These are phyloP conservation scores for Entomortierella lignicola DNA, from an alignment of 192 early-diverging fungal species.

Conservation along the genomic window DNA sequence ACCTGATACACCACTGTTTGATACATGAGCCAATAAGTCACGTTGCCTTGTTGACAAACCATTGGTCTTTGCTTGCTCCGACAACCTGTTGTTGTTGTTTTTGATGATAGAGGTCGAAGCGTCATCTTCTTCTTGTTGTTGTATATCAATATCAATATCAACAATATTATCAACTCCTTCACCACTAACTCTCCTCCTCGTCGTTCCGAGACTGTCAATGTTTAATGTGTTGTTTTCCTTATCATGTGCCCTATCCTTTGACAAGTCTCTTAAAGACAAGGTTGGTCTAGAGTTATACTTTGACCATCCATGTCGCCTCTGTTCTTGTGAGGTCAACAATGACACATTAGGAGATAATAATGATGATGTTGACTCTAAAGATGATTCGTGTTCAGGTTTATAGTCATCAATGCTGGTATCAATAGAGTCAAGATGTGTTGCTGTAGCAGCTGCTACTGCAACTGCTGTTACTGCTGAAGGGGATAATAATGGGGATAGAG, in stretches of 20 bases:
- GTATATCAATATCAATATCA: neutral
- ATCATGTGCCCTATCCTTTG: neutral
- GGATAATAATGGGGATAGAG: constrained; percentile 8
- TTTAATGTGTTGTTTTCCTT: neutral
- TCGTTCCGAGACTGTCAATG: neutral
- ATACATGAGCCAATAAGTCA: too few species aligned
- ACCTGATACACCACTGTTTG: too few species aligned
- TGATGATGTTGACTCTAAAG: neutral
- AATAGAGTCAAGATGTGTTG: constrained; percentile 7
- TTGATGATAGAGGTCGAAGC: too few species aligned
- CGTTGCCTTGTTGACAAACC: too few species aligned
- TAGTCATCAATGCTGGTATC: constrained; percentile 8
- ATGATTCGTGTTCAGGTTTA: neutral
- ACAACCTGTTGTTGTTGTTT: too few species aligned
- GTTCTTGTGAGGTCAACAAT: neutral
- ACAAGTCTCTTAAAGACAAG: neutral
- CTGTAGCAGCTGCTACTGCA: too few species aligned
- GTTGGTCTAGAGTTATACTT: constrained; percentile 10
- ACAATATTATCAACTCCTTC: neutral
- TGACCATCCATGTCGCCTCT: constrained; percentile 2
- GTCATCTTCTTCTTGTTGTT: neutral
- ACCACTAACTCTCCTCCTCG: too few species aligned
- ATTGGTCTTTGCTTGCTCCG: too few species aligned
- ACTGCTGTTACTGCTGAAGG: too few species aligned
- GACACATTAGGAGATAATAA: neutral